These are phyloP conservation scores for Chaetomium sp. DNA, from an alignment of 2,329 filamentous ascomycete genomes.

Conservation along the genomic window DNA sequence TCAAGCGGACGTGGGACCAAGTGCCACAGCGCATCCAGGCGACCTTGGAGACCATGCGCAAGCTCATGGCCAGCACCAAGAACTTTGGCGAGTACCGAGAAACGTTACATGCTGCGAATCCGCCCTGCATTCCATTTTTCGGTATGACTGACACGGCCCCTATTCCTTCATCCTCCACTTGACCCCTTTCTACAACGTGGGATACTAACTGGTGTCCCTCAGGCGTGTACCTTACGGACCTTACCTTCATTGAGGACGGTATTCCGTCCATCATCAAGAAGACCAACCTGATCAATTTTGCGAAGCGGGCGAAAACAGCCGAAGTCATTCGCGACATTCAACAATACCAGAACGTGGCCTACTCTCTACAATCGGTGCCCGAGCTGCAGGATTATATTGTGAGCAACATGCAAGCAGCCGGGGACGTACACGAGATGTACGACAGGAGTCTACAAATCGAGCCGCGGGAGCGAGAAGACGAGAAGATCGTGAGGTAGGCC, in stretches of 20 bases:
- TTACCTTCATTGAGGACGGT: constrained; percentile 97
- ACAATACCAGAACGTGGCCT: constrained; percentile 97
- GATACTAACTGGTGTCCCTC: constrained; percentile 1
- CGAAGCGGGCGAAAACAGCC: constrained; percentile 94
- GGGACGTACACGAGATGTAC: constrained; percentile 99
- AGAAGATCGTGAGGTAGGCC: constrained; percentile 96
- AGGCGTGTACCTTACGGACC: constrained; percentile 94
- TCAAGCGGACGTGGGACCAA: constrained; percentile 90
- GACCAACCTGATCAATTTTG: constrained; percentile 95
- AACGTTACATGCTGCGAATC: constrained; percentile 83
- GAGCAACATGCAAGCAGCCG: constrained; percentile 90
- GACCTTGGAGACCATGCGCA: constrained; percentile 83
- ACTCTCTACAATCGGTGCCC: constrained; percentile 77
- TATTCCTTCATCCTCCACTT: neutral
- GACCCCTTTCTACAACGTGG: neutral
- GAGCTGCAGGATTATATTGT: constrained; percentile 96
- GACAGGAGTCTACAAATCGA: constrained; percentile 92
- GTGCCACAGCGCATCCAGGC: constrained; percentile 78
- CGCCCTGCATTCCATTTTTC: constrained; percentile 97
- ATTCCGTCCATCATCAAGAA: constrained; percentile 96
- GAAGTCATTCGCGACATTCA: constrained; percentile 98
- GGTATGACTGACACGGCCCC: constrained; percentile 47
- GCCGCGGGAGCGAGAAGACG: constrained; percentile 92
- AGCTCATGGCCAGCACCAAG: constrained; percentile 93
- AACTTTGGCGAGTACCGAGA: constrained; percentile 98